These are phyloP conservation scores for Pseudofabraea citricarpa DNA, from an alignment of 2,329 filamentous ascomycete species.

Conservation along the genomic window DNA sequence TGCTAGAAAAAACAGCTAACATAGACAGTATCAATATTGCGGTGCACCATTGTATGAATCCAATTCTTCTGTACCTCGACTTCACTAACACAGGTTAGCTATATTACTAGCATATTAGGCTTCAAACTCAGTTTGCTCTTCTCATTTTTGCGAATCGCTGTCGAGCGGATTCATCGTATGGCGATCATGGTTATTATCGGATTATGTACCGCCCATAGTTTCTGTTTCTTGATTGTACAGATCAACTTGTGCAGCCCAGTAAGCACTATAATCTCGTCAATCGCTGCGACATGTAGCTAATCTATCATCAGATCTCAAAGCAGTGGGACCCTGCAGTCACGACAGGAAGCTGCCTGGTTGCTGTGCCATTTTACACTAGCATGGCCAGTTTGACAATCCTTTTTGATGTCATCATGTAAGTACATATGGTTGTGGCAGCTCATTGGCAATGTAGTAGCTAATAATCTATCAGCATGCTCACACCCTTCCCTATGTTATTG, in stretches of 20 bases:
- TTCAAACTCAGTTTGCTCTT: slow-evolving; percentile 43
- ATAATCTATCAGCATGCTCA: slow-evolving; percentile 35
- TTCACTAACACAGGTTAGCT: slow-evolving; percentile 21
- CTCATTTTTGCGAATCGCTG: slow-evolving; percentile 40
- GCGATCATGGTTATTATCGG: slow-evolving; percentile 30
- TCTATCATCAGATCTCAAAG: slow-evolving; percentile 30
- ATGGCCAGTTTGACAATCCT: slow-evolving; percentile 36
- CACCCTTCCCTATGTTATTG: slow-evolving; percentile 36
- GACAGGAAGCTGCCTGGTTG: slow-evolving; percentile 32
- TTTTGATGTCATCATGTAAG: slow-evolving; percentile 37
- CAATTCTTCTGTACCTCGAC: not conserved
- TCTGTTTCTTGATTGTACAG: slow-evolving; percentile 27
- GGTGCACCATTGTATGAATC: slow-evolving; percentile 36
- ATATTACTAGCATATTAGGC: slow-evolving; percentile 36
- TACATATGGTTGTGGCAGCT: too few species aligned
- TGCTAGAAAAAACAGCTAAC: not conserved
- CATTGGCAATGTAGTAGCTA: too few species aligned
- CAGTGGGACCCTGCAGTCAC: slow-evolving; percentile 37
- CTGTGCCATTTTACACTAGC: slow-evolving; percentile 38
- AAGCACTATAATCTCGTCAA: slow-evolving; percentile 15
- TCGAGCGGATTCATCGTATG: slow-evolving; percentile 30
- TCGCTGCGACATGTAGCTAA: too few species aligned
- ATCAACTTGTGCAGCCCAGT: slow-evolving; percentile 25
- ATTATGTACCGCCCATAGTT: slow-evolving; percentile 32
- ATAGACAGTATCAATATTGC: slow-evolving; percentile 32